Conservation (phyloP, 352 stramenopile species). For the Poterioochromonas sp. region DNA sequence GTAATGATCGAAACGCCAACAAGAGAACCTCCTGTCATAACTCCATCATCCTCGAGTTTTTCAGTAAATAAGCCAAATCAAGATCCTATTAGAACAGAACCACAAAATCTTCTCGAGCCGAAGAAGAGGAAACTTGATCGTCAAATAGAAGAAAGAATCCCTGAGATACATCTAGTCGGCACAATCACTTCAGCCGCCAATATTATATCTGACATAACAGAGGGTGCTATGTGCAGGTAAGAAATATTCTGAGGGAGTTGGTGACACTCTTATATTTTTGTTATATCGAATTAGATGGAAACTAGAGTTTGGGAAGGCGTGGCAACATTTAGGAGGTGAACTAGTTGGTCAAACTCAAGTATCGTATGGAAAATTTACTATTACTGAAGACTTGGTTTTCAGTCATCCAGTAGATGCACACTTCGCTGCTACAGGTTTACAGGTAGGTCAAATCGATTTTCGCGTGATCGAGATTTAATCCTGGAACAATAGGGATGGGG, state of each 20-base stretch:
- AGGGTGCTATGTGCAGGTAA: slow-evolving; percentile 7
- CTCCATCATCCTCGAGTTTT: no score
- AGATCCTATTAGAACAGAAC: slow-evolving; percentile 28
- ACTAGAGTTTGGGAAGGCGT: slow-evolving; percentile 49
- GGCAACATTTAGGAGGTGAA: slow-evolving; percentile 50
- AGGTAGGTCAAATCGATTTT: slow-evolving; percentile 31
- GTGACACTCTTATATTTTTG: neutral
- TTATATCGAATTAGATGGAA: slow-evolving; percentile 34
- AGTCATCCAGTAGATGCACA: slow-evolving; percentile 55
- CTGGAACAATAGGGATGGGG: slow-evolving; percentile 31
- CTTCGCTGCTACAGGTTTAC: slow-evolving; percentile 50
- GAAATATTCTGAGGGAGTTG: neutral
- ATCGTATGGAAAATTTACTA: slow-evolving; percentile 38
- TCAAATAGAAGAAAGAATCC: slow-evolving; percentile 44
- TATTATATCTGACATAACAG: neutral
- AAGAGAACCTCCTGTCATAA: no score
- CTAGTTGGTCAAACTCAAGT: slow-evolving; percentile 49
- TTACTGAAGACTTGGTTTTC: slow-evolving; percentile 39
- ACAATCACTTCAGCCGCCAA: slow-evolving; percentile 36
- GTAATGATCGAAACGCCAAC: no score
- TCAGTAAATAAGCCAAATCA: neutral
- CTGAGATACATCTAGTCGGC: slow-evolving; percentile 53
- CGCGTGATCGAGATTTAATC: no score
- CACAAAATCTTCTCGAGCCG: slow-evolving; percentile 22
- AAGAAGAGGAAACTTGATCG: slow-evolving; percentile 22